Evolutionary conservation across 371 early-diverging fungal species (phyloP), one percentile per base, ranked within the genome.

Genomic region (Mortierella sp.): DNA sequence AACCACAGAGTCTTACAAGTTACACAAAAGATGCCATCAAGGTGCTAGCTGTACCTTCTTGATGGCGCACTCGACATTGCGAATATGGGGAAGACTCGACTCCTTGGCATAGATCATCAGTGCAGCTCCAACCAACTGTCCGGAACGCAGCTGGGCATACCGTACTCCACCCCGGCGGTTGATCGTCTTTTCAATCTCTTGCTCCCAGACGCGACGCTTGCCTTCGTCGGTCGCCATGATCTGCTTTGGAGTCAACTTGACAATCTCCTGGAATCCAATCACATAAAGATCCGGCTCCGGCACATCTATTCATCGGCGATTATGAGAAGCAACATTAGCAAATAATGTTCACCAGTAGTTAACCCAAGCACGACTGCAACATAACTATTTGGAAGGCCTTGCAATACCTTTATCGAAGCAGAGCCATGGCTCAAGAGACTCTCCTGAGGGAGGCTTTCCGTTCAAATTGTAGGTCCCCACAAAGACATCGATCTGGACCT

Each of bases 191-290:
- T 91, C 90, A 41, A 94, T 89, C 55, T 92, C 89, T 11, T 87
- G 86, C 73, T 95, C 95, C 95, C 95, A 94, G 5, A 80, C 84
- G 58, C 76, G 58, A 1, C 87, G 88, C 68, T 91, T 88, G 53
- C 87, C 80, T 5, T 93, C 92, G 80, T 97, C 96, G 40, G 96
- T 94, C 0, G 95, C 89, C 77, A 96, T 92, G 26, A 96, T 92
- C 79, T 96, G 94, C 43, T 91, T 94, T 45, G 94, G 95, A 40
- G 91, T 96, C 43, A 99, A 82, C 80, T 97, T 95, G 24, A 99
- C 98, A 61, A 98, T 93, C 79, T 99, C 99, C 80, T 99, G 97
- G 65, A 98, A 94, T 5, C 96, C 98, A 61, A 99, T 89, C 0
- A 93, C 94, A 50, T 93, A 91, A 11, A 99, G 83, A 78, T 99